Percentiles rank a stretch among this genome's conserved stretches.
Conservation (phyloP, 2,329 filamentous ascomycete species). For the Balansia obtecta region DNA sequence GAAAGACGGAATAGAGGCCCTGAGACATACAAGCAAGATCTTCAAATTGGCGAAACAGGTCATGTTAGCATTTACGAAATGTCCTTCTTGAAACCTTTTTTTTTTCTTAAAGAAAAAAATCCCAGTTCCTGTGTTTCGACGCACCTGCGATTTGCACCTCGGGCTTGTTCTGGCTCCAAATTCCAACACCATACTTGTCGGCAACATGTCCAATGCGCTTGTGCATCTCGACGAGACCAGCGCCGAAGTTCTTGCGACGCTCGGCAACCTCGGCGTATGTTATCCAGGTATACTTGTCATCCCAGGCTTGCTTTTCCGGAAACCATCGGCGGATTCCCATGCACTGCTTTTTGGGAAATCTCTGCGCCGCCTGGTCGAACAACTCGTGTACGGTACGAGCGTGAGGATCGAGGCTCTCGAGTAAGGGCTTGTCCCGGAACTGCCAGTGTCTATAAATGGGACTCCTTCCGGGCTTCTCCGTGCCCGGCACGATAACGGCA, state of each 20-base stretch:
- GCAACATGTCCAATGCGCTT: slow-evolving; percentile 49
- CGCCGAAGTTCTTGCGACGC: slow-evolving; percentile 73
- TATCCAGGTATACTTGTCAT: slow-evolving; percentile 67
- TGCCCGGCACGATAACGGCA: slow-evolving; percentile 62
- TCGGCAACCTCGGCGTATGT: slow-evolving; percentile 68
- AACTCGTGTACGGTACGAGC: slow-evolving; percentile 65
- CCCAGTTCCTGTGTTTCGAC: slow-evolving; percentile 4
- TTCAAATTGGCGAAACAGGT: slow-evolving; percentile 16
- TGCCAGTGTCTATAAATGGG: slow-evolving; percentile 75
- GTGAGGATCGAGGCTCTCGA: slow-evolving; percentile 59
- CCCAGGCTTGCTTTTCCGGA: slow-evolving; percentile 55
- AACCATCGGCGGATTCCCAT: slow-evolving; percentile 76
- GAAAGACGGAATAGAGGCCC: slow-evolving; percentile 74
- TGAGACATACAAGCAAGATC: slow-evolving; percentile 84
- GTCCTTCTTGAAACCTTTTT: background rate
- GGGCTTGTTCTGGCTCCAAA: slow-evolving; percentile 76
- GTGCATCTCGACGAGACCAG: slow-evolving; percentile 73
- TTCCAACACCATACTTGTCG: slow-evolving; percentile 57
- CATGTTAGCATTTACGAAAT: background rate
- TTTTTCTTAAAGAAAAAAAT: too few species aligned
- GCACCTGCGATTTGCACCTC: slow-evolving; percentile 75
- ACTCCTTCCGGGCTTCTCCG: slow-evolving; percentile 58
- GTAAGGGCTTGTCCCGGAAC: slow-evolving; percentile 55
- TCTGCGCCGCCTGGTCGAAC: slow-evolving; percentile 56
- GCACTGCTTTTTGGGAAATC: slow-evolving; percentile 54